Evolutionary conservation across 257 asterid genomes (phyloP), one percentile per base, ranked within the genome.

Genomic region (Penstemon eatonii): DNA sequence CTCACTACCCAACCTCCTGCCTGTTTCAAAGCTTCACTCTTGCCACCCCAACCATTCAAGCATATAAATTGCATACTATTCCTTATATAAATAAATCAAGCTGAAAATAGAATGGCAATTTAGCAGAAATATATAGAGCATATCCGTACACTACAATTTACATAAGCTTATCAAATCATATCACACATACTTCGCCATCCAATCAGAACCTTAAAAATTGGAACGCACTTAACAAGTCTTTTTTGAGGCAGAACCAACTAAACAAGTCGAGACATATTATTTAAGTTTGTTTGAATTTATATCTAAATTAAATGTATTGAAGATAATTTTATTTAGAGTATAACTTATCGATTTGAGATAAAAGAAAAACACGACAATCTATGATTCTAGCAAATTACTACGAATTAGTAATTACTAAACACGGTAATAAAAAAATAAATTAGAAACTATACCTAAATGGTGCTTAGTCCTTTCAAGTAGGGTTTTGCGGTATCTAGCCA

Each of bases 401-500:
- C 33, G 33, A 25, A 25, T 25, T 25, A 25, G 33, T 37, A 67
- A 54, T 15, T 18, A 59, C 18, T 44, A 58, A 68, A 63, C 36
- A 68, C 73, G 72, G 73, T 25, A 75, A 63, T 67, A 52, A 19
- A 63, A 63, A 63, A 37, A 25, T 43, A 1, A 68, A 33, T 40
- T 46, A 40, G 11, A 52, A 3, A 5, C 19, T 4, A 55, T 80
- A 89, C 99, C 99, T 83, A 93, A 79, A 89, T 93, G 99, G 63
- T 90, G 85, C 74, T 83, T 85, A 52, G 99, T 94, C 70, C 97
- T 79, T 60, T 94, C 97, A 7, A 85, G 1, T n/a, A 94, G 96
- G 7, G 86, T 81, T 42, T 78, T 87, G 3, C 96, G 86, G 76
- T 94, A 94, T 42, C 99, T 84, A 60, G 99, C 96, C 75, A 94